A percentile compares a stretch with the other conserved stretches of the same genome.
Evolutionary conservation across 352 stramenopile species (phyloP).

Genomic region (Pythium sp.): DNA sequence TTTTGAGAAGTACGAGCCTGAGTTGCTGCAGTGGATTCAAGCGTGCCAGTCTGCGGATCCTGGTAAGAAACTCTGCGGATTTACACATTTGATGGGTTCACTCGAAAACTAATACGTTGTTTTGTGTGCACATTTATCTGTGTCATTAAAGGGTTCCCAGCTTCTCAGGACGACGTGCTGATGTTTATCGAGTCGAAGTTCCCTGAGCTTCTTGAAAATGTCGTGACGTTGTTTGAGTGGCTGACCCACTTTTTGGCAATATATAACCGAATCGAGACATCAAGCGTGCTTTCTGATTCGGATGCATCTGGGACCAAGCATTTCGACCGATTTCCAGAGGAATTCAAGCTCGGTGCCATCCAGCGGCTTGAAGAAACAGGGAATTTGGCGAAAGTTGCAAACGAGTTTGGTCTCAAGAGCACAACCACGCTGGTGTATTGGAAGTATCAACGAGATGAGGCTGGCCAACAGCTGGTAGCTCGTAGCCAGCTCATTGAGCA

Average conservation of each 20-base stretch:
- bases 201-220: constrained; percentile 50
- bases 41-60: constrained; percentile 31
- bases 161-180: constrained; percentile 52
- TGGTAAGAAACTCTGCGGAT: background rate
- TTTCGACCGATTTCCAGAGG: constrained; percentile 12
- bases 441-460: constrained; percentile 34
- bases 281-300: constrained; percentile 17
- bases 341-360: constrained; percentile 19
- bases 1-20: constrained; percentile 43
- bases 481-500: background rate
- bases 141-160: constrained; percentile 12
- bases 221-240: constrained; percentile 57
- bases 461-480: constrained; percentile 23
- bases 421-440: constrained; percentile 60
- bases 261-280: constrained; percentile 25
- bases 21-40: constrained; percentile 52
- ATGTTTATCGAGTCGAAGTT: constrained; percentile 64
- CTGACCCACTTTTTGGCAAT: constrained; percentile 44
- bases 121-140: background rate
- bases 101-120: background rate
- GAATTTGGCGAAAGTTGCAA: constrained; percentile 33
- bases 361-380: constrained; percentile 22
- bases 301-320: background rate
- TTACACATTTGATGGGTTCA: background rate
- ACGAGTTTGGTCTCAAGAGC: constrained; percentile 55